Evolutionary conservation across 2,329 filamentous ascomycete genomes (phyloP).

Genomic region (Botrytis medusae): DNA sequence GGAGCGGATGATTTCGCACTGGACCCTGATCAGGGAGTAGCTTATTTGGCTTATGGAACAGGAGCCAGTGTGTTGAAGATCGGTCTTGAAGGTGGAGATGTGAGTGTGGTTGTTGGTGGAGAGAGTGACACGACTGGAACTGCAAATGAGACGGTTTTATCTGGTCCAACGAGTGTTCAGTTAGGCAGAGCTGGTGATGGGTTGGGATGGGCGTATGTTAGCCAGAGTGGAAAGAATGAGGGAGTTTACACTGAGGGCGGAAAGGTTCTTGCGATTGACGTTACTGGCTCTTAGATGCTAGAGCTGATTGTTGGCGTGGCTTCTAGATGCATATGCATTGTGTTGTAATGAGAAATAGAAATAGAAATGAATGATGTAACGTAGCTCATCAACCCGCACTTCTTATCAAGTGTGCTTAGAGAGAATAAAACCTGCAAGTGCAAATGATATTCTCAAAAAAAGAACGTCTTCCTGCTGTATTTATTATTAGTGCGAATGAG

Average conservation of each 20-base stretch:
- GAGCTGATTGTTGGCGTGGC: background rate
- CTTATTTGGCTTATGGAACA: constrained; percentile 23
- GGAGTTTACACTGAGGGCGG: constrained; percentile 33
- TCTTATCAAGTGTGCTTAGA: too few relatives aligned
- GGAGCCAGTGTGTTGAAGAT: constrained; percentile 23
- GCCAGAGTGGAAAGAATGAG: constrained; percentile 28
- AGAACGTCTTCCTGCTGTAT: background rate
- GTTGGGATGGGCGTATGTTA: constrained; percentile 22
- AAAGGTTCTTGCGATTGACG: constrained; percentile 37
- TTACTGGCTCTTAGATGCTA: background rate
- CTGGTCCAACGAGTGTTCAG: constrained; percentile 25
- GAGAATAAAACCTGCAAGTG: background rate
- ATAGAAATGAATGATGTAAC: background rate
- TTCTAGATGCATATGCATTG: background rate
- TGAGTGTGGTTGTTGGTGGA: constrained; percentile 13
- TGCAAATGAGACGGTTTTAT: constrained; percentile 18
- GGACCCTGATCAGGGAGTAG: constrained; percentile 17
- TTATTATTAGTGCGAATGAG: background rate
- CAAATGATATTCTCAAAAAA: background rate
- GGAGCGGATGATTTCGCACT: constrained; percentile 27
- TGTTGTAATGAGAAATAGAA: background rate
- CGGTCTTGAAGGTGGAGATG: constrained; percentile 6
- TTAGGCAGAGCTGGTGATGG: constrained; percentile 19
- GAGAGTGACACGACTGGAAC: constrained; percentile 2
- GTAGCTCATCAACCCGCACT: background rate